Evolutionary conservation across 805 yeast genomes (phyloP), one percentile per base, ranked within the genome.

Genomic region (Pichia californica): DNA sequence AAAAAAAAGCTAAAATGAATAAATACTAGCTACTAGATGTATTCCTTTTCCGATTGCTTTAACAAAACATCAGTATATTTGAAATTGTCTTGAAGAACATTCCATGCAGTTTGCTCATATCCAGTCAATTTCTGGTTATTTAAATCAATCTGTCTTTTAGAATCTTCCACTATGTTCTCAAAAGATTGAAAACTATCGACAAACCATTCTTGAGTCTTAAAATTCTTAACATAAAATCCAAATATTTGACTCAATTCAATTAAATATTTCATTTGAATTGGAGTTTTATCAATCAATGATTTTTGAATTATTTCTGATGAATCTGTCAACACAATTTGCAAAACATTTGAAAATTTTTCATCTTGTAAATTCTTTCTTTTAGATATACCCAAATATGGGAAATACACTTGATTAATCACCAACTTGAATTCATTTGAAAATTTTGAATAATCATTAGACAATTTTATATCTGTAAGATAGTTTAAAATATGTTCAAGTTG

Each of bases 241-340:
- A 44, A 34, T 28, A 40, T 31, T 26, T 46, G 45, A 21, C 48
- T 43, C 21, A 49, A 25, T 20, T 38, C 45, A 2, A 46, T 19
- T 15, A 49, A 23, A 29, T 44, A 42, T 13, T 28, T 42, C 11
- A 41, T 37, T 7, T 49, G 40, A 16, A 49, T 23, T 10, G 31
- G 34, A 5, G 23, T 30, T 3, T 37, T 18, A 15, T 15, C 18
- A 2, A 15, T 28, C 1, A 34, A 28, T 9, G 36, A 40, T 11
- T 30, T 35, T 3, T 31, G 15, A 6, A 44, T 19, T 6, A 36
- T 13, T 14, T 31, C 35, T 7, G 13, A 6, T 1, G 41, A n/a
- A 7, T 44, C 47, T 4, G 16, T 5, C 5, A 46, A 18, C 13
- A 37, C 26, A 6, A 10, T n/a, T 18, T 34, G 3, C 2, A 46